Base-by-base conservation (phyloP, 2,329 filamentous ascomycete genomes). In the Penicillium sp. region DNA sequence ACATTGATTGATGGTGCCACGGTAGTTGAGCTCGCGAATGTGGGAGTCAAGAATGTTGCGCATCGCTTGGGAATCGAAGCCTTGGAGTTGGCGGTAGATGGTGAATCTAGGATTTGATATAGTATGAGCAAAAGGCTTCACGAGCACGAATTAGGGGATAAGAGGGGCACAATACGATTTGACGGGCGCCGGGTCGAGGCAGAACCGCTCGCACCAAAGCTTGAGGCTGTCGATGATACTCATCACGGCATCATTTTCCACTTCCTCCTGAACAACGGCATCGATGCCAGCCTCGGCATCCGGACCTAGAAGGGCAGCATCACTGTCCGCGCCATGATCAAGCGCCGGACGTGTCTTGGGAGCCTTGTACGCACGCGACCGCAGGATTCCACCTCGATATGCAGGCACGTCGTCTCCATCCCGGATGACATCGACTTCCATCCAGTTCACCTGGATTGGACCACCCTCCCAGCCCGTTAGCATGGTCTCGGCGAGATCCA, bases 21-120 rank as follows among this genome's bases (percentile, higher is more conserved):
- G 69, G 62, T 78, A 78, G 54, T 75, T 75, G 14, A 73, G 71
- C 14, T 69, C 63, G 46, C 75, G 74, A 41, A 78, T 74, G n/a
- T 77, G 71, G 10, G 73, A 73, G 16, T 61, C 68, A 1, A 78
- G 62, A 2, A 70, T 60, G 7, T 68, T 67, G 33, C 64, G 60
- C 54, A 78, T 62, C 3, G 64, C 53, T 6, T 62, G 39, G 2
- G 58, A 44, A 54, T 77, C 63, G 53, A 75, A 73, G 27, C 73
- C 73, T 22, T 55, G 24, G 5, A 77, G 58, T 39, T 68, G 53
- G 31, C 75, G 73, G 10, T 66, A 69, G 54, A 73, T 63, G 2
- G 69, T 70, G 47, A 74, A 73, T 11, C 69, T 75, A 36, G 55
- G 40, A 39, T 33, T 5, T 41, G 19, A 4, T 73, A 31, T 50